Base-by-base conservation (phyloP, 805 yeast species). In the Jamesozyma lodderae region DNA sequence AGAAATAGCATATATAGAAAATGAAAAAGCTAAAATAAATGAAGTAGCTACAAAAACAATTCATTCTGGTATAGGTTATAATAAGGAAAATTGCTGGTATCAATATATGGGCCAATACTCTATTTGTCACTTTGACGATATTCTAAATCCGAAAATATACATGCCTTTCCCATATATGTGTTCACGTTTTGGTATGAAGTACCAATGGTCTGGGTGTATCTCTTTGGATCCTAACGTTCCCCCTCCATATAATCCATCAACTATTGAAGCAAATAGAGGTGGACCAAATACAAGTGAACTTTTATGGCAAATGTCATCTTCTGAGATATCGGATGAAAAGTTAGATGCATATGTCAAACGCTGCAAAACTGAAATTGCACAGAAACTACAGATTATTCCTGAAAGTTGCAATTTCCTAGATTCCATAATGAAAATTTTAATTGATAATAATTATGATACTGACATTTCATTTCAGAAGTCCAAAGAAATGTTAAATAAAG, bases 381-480 rank as follows among this genome's bases (percentile, higher is more conserved):
- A 63, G 6, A 54, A 58, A 4, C 57, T 88, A 11, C 67, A 63
- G 0, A 55, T 90, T 33, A 54, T 71, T 14, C 74, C 80, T 0
- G 72, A 72, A 15, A 75, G 94, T 1, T 87, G 94, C 1, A 88
- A 90, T 52, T 87, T 90, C 48, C 60, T 84, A 44, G 97, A 92
- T 62, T 76, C 79, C 2, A 68, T 82, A 14, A 55, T 85, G 31
- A 67, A 74, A 40, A 68, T 70, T 4, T 67, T 80, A 33, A 52
- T 81, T 60, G 69, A 68, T 4, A 48, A 62, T 31, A 51, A 68
- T 15, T 84, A 80, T 38, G 69, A 83, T 48, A 52, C 62, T 1
- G 66, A 52, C 0, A 53, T 49, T 19, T 81, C 95, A 0, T 55
- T 75, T 31, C 52, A 55, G 4, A 51, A 60, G 19, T 49, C 50